A percentile compares a stretch with the other conserved stretches of the same genome.
Evolutionary conservation across 305 asterid species (phyloP).

Genomic region (Fraxinus angustifolia): DNA sequence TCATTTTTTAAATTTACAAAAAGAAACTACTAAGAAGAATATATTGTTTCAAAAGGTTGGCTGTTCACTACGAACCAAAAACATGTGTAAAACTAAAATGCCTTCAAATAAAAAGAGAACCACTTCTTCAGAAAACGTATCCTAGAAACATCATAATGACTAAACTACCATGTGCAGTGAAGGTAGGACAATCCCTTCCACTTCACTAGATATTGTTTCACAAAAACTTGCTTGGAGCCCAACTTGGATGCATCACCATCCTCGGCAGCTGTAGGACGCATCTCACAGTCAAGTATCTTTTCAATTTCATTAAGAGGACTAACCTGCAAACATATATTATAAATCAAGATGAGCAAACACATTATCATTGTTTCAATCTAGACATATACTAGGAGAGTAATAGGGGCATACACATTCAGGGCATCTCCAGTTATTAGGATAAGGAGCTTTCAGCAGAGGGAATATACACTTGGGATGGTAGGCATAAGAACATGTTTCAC

Average conservation of each 20-base stretch:
- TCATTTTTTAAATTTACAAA: neutral
- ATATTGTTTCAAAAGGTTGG: constrained; percentile 19
- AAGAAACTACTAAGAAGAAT: neutral
- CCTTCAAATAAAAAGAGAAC: constrained; percentile 7
- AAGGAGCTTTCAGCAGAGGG: constrained; percentile 61
- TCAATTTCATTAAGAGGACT: constrained; percentile 83
- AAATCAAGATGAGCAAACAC: constrained; percentile 16
- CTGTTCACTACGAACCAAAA: constrained; percentile 21
- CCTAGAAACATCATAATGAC: constrained; percentile 20
- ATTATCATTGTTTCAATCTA: constrained; percentile 6
- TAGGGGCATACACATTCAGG: constrained; percentile 84
- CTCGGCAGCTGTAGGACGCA: constrained; percentile 71
- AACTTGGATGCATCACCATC: constrained; percentile 61
- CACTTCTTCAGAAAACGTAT: constrained; percentile 11
- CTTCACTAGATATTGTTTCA: constrained; percentile 87
- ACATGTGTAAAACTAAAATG: constrained; percentile 6
- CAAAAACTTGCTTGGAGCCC: constrained; percentile 74
- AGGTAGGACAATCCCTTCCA: constrained; percentile 95
- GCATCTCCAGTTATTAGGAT: constrained; percentile 79
- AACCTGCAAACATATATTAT: constrained; percentile 48
- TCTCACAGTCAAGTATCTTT: constrained; percentile 82
- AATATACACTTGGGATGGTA: constrained; percentile 83
- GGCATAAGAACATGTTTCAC: constrained; percentile 78
- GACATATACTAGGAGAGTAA: constrained; percentile 15
- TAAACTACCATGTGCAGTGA: constrained; percentile 80